Evolutionary conservation across 2,329 filamentous ascomycete species (phyloP), one percentile per base, ranked within the genome.

Genomic region (Ophidiomyces ophidiicola): DNA sequence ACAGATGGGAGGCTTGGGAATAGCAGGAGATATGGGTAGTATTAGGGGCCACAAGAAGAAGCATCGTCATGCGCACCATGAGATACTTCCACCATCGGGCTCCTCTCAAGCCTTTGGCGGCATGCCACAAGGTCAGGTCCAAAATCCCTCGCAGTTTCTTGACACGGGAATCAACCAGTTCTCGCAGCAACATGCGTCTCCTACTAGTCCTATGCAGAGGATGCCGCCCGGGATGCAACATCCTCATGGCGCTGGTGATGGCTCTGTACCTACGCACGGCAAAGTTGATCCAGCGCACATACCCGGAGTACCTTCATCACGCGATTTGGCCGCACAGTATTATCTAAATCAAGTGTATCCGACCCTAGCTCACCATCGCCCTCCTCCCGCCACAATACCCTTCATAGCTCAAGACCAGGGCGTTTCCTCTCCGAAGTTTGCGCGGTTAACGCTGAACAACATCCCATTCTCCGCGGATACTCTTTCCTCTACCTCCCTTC

Each of bases 321-420:
- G 90, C 64, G 90, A 98, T 59, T 62, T 74, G 5, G 72, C 83
- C 5, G 83, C 90, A 48, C 78, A 81, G 48, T 81, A 87, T 64
- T 98, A 88, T 57, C 73, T 92, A 50, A 77, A 72, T 50, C 82
- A 94, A 59, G 71, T 93, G 36, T 96, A 94, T 58, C 86, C 88
- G 12, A 98, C 90, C 3, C 93, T 96, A 66, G 88, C 96, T 63
- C 82, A 82, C 43, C 86, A 94, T 56, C 71, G 94, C 2, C 87
- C 90, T 7, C 90, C 90, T 32, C 86, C 90, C 2, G 83, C 87
- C 10, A 76, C 82, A 4, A 73, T 90, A 15, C 86, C 90, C 2
- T 96, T 90, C 54, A 81, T 94, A 25, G 83, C 87, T n/a, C 83
- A 79, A 52, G 90, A 98, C 53, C 90, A 98, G 60, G 90, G 90